Base-by-base conservation (phyloP, 805 yeast species). In the Kuraishia floccosa region DNA sequence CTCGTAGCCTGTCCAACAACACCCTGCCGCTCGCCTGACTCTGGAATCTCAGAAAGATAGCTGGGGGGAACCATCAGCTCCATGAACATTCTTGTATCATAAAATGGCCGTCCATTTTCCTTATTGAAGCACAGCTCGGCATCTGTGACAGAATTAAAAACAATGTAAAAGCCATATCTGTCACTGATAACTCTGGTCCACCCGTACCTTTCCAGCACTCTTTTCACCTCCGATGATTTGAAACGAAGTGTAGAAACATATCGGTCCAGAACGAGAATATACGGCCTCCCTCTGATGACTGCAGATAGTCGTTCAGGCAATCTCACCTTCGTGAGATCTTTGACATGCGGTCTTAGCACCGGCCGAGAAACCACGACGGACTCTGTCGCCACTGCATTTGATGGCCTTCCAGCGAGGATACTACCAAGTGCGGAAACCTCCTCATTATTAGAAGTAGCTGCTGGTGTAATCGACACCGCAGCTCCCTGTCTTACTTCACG, bases 151-250 rank as follows among this genome's bases (percentile, higher is more conserved):
- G 67, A 61, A 41, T 74, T 73, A 52, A 85, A 85, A 1, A 82
- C 75, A 24, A 84, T 60, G 42, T 68, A 84, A 41, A 78, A 77
- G 0, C 95, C 95, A 1, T 65, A 49, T 27, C 50, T 51, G 39
- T 80, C 87, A 4, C 72, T 63, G 30, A 79, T 47, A 3, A 84
- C 71, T 33, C 81, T 60, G 0, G 74, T 68, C 76, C 85, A 79
- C 33, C 68, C 70, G 44, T 78, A 78, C 29, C 63, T 67, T 25
- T 64, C 64, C 20, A 84, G 55, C 19, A 63, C 60, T 17, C 67
- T 61, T 42, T 80, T 75, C 32, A 85, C 56, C 44, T 78, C 84
- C 32, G 61, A 63, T 3, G 73, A 57, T 11, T 63, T 56, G 1
- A 75, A 60, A 31, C 60, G 56, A 31, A 58, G 53, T 0, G 72